Conservation (phyloP, 1,284 basidiomycete genomes). For the Heterobasidion irregulare region DNA sequence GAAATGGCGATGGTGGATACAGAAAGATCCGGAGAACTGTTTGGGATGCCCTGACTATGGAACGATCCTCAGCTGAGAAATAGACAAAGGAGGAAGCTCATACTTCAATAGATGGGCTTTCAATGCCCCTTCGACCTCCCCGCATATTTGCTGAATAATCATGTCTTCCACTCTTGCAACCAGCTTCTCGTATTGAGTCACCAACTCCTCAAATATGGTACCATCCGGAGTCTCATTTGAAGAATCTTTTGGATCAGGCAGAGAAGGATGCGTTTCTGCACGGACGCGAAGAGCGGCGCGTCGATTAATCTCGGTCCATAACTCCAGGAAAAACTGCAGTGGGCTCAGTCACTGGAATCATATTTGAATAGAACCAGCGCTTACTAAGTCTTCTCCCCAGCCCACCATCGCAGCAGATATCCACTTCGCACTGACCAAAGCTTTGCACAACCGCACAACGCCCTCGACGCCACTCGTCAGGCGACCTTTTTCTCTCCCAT, state of each 20-base stretch:
- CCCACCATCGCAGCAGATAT: constrained; percentile 55
- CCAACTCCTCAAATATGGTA: constrained; percentile 71
- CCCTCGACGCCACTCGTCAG: constrained; percentile 77
- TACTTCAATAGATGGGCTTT: constrained; percentile 45
- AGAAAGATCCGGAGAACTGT: constrained; percentile 9
- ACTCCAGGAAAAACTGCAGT: constrained; percentile 78
- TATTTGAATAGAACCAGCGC: constrained; percentile 17
- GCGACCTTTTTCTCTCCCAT: constrained; percentile 46
- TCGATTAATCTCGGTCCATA: constrained; percentile 73
- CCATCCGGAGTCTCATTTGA: constrained; percentile 35
- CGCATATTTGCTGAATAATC: constrained; percentile 71
- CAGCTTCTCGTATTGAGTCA: constrained; percentile 57
- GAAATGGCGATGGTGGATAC: constrained; percentile 46
- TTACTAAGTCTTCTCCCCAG: constrained; percentile 85
- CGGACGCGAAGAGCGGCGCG: constrained; percentile 44
- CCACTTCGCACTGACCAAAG: constrained; percentile 70
- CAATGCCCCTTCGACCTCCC: constrained; percentile 70
- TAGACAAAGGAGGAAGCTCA: constrained; percentile 10
- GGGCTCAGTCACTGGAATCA: background rate
- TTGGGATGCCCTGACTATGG: constrained; percentile 5
- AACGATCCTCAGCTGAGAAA: background rate
- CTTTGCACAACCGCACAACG: constrained; percentile 75
- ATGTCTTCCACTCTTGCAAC: constrained; percentile 74
- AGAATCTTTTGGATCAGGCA: constrained; percentile 37
- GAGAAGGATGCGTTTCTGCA: constrained; percentile 35